Base-by-base conservation (phyloP, 352 stramenopile genomes). In the Pythium coloratum region DNA sequence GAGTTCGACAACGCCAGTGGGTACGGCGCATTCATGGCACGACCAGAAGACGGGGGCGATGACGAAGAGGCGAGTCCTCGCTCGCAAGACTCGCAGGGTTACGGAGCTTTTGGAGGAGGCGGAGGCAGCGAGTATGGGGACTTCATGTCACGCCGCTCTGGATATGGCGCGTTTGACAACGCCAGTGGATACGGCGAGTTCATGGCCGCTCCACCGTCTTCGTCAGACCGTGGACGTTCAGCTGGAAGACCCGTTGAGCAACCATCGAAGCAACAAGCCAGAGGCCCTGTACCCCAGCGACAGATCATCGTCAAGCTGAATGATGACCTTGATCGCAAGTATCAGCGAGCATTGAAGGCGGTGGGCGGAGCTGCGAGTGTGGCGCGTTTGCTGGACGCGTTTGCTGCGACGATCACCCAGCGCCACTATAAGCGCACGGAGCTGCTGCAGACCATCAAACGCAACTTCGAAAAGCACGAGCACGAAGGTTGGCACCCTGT, bases 381-480 rank as follows among this genome's bases (percentile, higher is more conserved):
- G 33, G 33, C 73, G 33, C 66, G 55, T 18, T 62, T 88, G 10
- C 86, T 78, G 76, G 30, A 67, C 30, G 49, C 62, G 2, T 81
- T 78, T 3, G 77, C 70, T 16, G 53, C 61, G 24, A 81, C 77
- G 14, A 63, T 89, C 50, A 76, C 66, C 24, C 77, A 83, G 54
- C 70, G 81, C 32, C 66, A 81, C 40, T 55, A 66, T 18, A 82
- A 76, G 56, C 77, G 77, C 32, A 87, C 77, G 3, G 79, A 86
- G 34, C 55, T 87, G 3, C 44, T 88, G 28, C 78, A 87, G 64
- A 56, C 70, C 6, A 65, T 88, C 34, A 82, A 82, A 24, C 74
- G 79, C 51, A 86, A 72, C 61, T 88, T 90, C 55, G 79, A 88
- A 61, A 86, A 84, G 44, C 78, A 78, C 36, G 81, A 88, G 26